Evolutionary conservation across 2,329 filamentous ascomycete species (phyloP).

Genomic region (Aphanocladium album): DNA sequence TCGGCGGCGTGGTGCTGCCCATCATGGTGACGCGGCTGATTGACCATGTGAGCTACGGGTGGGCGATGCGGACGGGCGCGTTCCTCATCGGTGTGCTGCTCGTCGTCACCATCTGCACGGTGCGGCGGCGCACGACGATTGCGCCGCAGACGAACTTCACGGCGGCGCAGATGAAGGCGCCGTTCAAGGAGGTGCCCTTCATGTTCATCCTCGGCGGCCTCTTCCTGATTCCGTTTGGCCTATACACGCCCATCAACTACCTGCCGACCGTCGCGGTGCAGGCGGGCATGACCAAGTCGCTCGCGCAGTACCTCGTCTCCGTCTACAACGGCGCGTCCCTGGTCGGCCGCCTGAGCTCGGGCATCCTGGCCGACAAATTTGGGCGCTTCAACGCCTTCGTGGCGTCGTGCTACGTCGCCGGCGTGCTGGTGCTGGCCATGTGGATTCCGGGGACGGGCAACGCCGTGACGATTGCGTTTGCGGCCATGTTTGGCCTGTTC

Average conservation of each 20-base stretch:
- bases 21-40: slow-evolving; percentile 28
- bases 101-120: slow-evolving; percentile 3
- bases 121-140: slow-evolving; percentile 7
- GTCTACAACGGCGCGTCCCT: slow-evolving; percentile 23
- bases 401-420: slow-evolving; percentile 37
- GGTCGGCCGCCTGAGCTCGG: slow-evolving; percentile 20
- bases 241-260: slow-evolving; percentile 27
- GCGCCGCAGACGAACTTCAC: slow-evolving; percentile 18
- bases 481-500: slow-evolving; percentile 25
- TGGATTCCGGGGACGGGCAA: slow-evolving; percentile 25
- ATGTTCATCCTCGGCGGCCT: slow-evolving; percentile 22
- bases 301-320: slow-evolving; percentile 20
- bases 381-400: slow-evolving; percentile 31
- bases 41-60: slow-evolving; percentile 23
- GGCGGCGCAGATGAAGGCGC: slow-evolving; percentile 25
- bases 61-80: slow-evolving; percentile 27
- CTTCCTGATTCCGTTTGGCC: slow-evolving; percentile 25
- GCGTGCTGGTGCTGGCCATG: slow-evolving; percentile 27
- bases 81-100: slow-evolving; percentile 28
- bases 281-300: slow-evolving; percentile 16
- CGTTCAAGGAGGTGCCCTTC: slow-evolving; percentile 23
- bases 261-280: slow-evolving; percentile 18
- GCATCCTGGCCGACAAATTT: slow-evolving; percentile 20
- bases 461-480: slow-evolving; percentile 23
- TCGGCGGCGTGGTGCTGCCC: slow-evolving; percentile 31